Percentiles rank a stretch among this genome's conserved stretches.
These are phyloP conservation scores for Ilyonectria destructans DNA, from an alignment of 2,329 filamentous ascomycete species.

Conservation along the genomic window DNA sequence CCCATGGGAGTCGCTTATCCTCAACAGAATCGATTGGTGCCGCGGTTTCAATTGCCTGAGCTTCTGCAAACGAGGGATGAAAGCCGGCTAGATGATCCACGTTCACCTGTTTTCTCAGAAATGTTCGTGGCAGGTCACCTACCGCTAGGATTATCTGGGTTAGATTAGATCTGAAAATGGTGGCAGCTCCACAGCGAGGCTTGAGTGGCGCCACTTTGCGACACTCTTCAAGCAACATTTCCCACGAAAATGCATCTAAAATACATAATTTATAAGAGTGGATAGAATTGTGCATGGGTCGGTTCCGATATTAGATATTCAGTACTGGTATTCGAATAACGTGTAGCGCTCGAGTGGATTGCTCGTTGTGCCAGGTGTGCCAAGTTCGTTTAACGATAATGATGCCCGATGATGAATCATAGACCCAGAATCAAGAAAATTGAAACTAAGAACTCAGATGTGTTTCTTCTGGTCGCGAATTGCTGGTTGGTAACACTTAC, in stretches of 20 bases:
- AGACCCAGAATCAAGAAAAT: no score
- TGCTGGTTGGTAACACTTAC: no score
- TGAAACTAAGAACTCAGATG: no score
- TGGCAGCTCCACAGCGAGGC: neutral
- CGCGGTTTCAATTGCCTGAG: neutral
- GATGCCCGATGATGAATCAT: no score
- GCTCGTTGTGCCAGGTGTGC: no score
- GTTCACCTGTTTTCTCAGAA: neutral
- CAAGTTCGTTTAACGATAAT: no score
- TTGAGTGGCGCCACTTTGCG: neutral
- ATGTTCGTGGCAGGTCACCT: neutral
- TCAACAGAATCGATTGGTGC: constrained; percentile 8
- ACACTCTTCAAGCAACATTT: neutral
- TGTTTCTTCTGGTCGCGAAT: no score
- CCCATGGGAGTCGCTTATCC: neutral
- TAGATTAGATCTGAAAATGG: neutral
- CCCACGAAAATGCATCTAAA: neutral
- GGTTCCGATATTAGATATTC: no score
- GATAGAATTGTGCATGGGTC: no score
- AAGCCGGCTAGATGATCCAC: neutral
- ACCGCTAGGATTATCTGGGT: neutral
- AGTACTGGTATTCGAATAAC: no score
- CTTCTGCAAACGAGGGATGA: neutral
- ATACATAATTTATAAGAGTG: no score
- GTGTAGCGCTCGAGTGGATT: no score